These are phyloP conservation scores for Neonectria coccinea DNA, from an alignment of 2,329 filamentous ascomycete genomes.

Conservation along the genomic window DNA sequence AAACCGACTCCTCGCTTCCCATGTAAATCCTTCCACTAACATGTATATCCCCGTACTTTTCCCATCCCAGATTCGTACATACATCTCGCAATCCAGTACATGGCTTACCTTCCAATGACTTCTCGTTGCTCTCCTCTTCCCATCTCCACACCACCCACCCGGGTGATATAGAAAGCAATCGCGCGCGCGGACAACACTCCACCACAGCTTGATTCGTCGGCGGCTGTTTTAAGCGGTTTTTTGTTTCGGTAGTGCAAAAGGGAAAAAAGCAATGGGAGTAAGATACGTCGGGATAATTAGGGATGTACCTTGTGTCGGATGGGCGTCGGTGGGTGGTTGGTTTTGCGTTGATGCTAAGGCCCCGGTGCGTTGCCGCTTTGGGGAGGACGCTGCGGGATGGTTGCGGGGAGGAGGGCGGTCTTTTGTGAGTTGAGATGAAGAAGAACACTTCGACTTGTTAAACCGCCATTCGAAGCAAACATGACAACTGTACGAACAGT, in stretches of 20 bases:
- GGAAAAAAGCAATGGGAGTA: constrained; percentile 24
- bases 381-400: background rate
- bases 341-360: background rate
- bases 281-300: constrained; percentile 35
- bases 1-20: constrained; percentile 6
- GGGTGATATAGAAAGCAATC: background rate
- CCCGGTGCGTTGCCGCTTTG: background rate
- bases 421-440: background rate
- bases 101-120: background rate
- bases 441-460: background rate
- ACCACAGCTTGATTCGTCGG: constrained; percentile 6
- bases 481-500: background rate
- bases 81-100: background rate
- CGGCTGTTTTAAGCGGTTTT: background rate
- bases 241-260: background rate
- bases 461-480: background rate
- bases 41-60: constrained; percentile 8
- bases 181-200: background rate
- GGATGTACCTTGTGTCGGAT: constrained; percentile 9
- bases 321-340: constrained; percentile 4
- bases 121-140: background rate
- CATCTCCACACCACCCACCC: constrained; percentile 11
- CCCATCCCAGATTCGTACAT: constrained; percentile 3
- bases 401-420: background rate
- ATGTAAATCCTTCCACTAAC: background rate